Base-by-base conservation (phyloP, 495 filamentous ascomycete genomes). In the Chaetomium tenue region DNA sequence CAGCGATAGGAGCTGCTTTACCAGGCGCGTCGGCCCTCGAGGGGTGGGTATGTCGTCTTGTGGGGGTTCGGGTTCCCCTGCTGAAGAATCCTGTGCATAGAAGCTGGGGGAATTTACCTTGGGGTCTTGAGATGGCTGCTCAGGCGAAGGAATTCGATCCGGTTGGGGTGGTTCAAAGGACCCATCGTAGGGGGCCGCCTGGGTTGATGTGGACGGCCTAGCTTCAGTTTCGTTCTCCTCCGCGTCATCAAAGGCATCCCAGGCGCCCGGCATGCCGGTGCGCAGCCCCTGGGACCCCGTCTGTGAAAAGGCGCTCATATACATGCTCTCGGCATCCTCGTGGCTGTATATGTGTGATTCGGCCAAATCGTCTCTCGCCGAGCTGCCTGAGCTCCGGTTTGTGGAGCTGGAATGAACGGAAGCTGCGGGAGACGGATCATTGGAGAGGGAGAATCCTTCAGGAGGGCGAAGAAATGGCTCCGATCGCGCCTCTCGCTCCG, bases 301-400 rank as follows among this genome's bases (percentile, higher is more conserved):
- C 47, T 81, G 63, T 7, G 81, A 83, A 48, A 84, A 80, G 3
- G 83, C 82, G 61, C 83, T 85, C 82, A 97, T 93, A 67, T 98
- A 98, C 87, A 99, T 89, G 75, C 94, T 98, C 69, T 93, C 89
- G 0, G 94, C 94, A 63, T 98, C 92, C 63, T 95, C 91, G 61
- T 95, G 89, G 59, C 86, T 93, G 72, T 92, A 98, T 18, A 94
- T 72, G 66, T 83, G 91, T 12, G 95, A 98, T 64, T 90, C 70
- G 22, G 83, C 77, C 18, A 91, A 82, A 60, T 88, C 84, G 33
- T 84, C 83, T 13, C 46, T 28, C 20, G 26, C 39, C 20, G 48
- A 44, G 25, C 58, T 20, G 30, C 63, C 37, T 2, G 73, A 70
- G 25, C 65, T 61, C 13, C 65, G 66, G 50, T 68, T 73, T 39